Evolutionary conservation across 805 yeast genomes (phyloP).

Genomic region (Blastobotrys attinorum): DNA sequence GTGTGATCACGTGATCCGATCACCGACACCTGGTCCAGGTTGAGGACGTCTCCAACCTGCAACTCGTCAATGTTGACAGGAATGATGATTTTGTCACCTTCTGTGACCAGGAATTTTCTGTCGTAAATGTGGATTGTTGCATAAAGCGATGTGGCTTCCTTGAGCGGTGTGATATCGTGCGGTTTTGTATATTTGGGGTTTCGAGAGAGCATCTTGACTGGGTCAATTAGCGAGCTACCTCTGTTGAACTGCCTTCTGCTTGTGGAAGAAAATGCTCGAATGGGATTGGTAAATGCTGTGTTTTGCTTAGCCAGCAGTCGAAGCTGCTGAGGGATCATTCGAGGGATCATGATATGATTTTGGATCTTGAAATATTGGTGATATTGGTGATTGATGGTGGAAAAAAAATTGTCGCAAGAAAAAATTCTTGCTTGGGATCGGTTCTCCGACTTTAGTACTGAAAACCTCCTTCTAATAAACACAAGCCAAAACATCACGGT

Average conservation of each 20-base stretch:
- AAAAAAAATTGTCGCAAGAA: background rate
- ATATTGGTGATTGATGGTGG: background rate
- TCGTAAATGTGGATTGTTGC: constrained; percentile 78
- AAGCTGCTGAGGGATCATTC: too few relatives aligned
- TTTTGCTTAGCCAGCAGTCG: too few relatives aligned
- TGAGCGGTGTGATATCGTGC: constrained; percentile 51
- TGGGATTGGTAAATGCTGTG: background rate
- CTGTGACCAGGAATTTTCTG: constrained; percentile 80
- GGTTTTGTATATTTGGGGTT: constrained; percentile 22
- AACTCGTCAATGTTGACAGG: constrained; percentile 75
- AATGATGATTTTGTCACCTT: constrained; percentile 76
- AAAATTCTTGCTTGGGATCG: too few relatives aligned
- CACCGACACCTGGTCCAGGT: constrained; percentile 65
- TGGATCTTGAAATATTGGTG: background rate
- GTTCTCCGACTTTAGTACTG: too few relatives aligned
- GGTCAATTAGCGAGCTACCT: background rate
- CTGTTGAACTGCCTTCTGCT: background rate
- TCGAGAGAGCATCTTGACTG: constrained; percentile 11
- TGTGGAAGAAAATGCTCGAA: background rate
- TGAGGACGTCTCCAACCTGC: constrained; percentile 74
- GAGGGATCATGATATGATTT: background rate
- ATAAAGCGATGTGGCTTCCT: constrained; percentile 59
- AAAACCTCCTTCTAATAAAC: too few relatives aligned
- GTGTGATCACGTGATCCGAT: constrained; percentile 83
- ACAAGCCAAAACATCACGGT: too few relatives aligned